A percentile compares a stretch with the other conserved stretches of the same genome.
These are phyloP conservation scores for Xylariaceae sp. DNA, from an alignment of 2,329 filamentous ascomycete species.

Conservation along the genomic window DNA sequence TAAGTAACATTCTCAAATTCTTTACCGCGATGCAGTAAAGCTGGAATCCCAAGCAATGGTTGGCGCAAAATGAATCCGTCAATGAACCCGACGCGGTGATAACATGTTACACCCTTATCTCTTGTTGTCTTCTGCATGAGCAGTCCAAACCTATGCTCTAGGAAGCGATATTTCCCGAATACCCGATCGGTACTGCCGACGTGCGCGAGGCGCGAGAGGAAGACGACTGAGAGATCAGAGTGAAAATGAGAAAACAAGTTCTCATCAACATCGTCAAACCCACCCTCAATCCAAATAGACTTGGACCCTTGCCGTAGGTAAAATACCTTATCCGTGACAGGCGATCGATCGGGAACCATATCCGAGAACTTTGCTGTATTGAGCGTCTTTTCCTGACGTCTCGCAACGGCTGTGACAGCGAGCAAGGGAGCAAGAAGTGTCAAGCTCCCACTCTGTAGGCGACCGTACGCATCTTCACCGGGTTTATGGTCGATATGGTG, in stretches of 20 bases:
- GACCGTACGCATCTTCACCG: not conserved
- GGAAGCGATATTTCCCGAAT: slow-evolving; percentile 6
- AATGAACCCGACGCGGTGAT: too few species aligned
- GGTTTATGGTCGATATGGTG: slow-evolving; percentile 1
- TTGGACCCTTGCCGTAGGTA: slow-evolving; percentile 2
- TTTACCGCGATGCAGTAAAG: too few species aligned
- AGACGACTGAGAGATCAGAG: slow-evolving; percentile 9
- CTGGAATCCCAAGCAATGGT: too few species aligned
- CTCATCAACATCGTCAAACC: slow-evolving; percentile 10
- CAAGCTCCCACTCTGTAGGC: not conserved
- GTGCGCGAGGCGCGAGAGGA: slow-evolving; percentile 16
- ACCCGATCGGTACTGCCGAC: slow-evolving; percentile 11
- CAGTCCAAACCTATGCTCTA: slow-evolving; percentile 20
- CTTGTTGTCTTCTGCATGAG: slow-evolving; percentile 6
- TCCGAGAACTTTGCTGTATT: not conserved
- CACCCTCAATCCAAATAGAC: slow-evolving; percentile 18
- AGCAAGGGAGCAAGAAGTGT: not conserved
- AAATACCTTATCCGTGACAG: slow-evolving; percentile 6
- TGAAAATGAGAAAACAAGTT: not conserved
- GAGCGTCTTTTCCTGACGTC: not conserved
- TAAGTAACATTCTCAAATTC: too few species aligned
- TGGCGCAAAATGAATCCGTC: too few species aligned
- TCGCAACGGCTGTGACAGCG: not conserved
- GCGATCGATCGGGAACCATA: slow-evolving; percentile 5
- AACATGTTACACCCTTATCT: too few species aligned